A percentile compares a stretch with the other conserved stretches of the same genome.
phyloP scores from a whole-genome alignment of 257 asterid genomes.

The Rhazya stricta region DNA sequence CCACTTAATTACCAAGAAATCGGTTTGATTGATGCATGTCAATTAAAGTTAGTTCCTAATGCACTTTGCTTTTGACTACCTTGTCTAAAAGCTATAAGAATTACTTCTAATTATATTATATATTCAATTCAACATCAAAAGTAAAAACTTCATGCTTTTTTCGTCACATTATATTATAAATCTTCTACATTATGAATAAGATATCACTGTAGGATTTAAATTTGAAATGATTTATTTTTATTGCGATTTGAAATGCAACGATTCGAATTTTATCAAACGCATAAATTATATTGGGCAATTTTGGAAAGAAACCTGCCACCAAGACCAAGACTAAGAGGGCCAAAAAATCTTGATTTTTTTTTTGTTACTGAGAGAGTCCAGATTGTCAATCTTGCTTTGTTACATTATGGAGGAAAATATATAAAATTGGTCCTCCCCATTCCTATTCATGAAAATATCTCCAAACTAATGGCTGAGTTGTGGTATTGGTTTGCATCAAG shows the following conservation, averaged over 20 bases:
- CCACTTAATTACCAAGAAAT: not conserved
- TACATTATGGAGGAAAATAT: not conserved
- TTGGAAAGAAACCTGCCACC: constrained; percentile 5
- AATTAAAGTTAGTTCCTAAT: constrained; percentile 1
- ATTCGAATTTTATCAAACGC: no score
- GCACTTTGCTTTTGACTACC: constrained; percentile 8
- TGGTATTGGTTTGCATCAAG: constrained; percentile 1
- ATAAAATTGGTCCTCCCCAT: not conserved
- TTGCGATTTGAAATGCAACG: no score
- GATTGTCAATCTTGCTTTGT: not conserved
- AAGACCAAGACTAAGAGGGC: not conserved
- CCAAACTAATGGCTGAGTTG: not conserved
- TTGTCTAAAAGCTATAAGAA: not conserved
- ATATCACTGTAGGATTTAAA: no score
- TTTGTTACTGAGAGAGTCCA: not conserved
- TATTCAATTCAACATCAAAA: no score
- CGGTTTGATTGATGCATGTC: not conserved
- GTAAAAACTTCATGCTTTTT: no score
- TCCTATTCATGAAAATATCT: not conserved
- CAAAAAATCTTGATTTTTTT: not conserved
- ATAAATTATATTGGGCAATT: no score
- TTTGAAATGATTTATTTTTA: no score
- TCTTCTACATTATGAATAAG: no score
- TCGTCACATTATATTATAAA: no score
- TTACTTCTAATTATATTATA: not conserved